These are phyloP conservation scores for Nannochloropsis oceanica DNA, from an alignment of 108 stramenopile genomes.

Conservation along the genomic window DNA sequence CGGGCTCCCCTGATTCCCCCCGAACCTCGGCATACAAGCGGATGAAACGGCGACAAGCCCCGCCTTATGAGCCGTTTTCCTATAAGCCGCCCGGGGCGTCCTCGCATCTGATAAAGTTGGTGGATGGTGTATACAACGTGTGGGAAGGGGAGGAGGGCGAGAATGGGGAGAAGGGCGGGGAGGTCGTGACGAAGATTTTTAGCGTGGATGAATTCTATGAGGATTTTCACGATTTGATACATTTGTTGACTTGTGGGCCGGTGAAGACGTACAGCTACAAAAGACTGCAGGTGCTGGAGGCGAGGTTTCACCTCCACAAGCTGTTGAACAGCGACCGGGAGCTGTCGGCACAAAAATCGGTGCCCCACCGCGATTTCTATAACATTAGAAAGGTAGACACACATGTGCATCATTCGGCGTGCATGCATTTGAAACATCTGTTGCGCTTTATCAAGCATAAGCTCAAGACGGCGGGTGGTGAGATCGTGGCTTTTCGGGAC, in stretches of 20 bases:
- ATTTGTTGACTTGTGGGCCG: conserved; percentile 3
- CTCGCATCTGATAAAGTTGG: not conserved
- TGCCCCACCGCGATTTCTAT: conserved; percentile 79
- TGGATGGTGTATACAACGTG: not conserved
- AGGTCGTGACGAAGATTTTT: not conserved
- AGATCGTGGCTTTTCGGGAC: conserved; percentile 46
- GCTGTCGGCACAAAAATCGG: conserved; percentile 57
- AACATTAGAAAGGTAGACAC: conserved; percentile 96
- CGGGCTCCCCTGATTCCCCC: not conserved
- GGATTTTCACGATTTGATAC: not conserved
- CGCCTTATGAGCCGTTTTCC: not conserved
- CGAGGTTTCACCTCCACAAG: conserved; percentile 42
- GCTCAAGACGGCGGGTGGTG: conserved; percentile 48
- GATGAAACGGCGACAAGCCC: not conserved
- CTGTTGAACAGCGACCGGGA: conserved; percentile 40
- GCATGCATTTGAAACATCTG: conserved; percentile 93
- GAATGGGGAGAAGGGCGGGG: not conserved
- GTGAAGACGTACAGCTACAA: conserved; percentile 10
- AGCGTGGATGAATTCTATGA: conserved; percentile 7
- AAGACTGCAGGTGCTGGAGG: conserved; percentile 39
- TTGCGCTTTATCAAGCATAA: conserved; percentile 93
- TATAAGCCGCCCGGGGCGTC: not conserved
- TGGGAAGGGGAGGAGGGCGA: not conserved
- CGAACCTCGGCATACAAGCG: not conserved
- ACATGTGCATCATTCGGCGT: conserved; percentile 93